phyloP scores from a whole-genome alignment of 352 stramenopile genomes.

The Globisporangium ultimum region DNA sequence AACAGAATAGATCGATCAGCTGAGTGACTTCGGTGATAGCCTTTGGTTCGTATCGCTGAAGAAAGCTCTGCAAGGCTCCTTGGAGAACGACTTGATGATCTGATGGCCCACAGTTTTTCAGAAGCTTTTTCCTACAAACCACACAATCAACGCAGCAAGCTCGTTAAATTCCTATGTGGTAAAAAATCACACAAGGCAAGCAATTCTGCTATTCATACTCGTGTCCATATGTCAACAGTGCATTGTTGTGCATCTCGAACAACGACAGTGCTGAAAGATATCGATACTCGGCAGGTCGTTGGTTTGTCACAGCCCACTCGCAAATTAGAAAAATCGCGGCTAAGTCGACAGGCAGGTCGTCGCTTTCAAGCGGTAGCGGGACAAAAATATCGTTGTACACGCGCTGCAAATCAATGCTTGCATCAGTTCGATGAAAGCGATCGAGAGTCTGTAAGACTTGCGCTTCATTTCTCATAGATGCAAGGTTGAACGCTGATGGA shows the following conservation, averaged over 20 bases:
- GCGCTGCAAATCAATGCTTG: conserved; percentile 59
- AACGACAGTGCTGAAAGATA: conserved; percentile 77
- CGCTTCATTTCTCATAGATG: conserved; percentile 66
- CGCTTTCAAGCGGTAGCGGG: conserved; percentile 30
- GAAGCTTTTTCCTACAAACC: conserved; percentile 33
- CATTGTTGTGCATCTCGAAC: conserved; percentile 79
- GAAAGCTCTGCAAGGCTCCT: conserved; percentile 66
- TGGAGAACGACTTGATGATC: conserved; percentile 76
- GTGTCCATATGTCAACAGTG: conserved; percentile 55
- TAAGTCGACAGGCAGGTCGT: conserved; percentile 64
- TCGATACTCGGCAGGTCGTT: conserved; percentile 76
- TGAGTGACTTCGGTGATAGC: conserved; percentile 74
- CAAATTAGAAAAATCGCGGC: conserved; percentile 71
- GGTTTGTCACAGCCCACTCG: conserved; percentile 80
- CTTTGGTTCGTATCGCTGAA: conserved; percentile 74
- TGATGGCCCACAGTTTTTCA: conserved; percentile 30
- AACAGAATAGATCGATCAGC: conserved; percentile 78
- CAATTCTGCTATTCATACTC: conserved; percentile 28
- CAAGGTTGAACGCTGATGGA: conserved; percentile 25
- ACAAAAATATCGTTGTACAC: conserved; percentile 77
- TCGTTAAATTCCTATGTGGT: neutral
- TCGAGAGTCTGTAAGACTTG: conserved; percentile 78
- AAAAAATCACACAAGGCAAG: conserved; percentile 4
- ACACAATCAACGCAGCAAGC: conserved; percentile 6
- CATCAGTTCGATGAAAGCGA: conserved; percentile 76